Base-by-base conservation (phyloP, 805 yeast genomes). In the Nakazawaea peltata region DNA sequence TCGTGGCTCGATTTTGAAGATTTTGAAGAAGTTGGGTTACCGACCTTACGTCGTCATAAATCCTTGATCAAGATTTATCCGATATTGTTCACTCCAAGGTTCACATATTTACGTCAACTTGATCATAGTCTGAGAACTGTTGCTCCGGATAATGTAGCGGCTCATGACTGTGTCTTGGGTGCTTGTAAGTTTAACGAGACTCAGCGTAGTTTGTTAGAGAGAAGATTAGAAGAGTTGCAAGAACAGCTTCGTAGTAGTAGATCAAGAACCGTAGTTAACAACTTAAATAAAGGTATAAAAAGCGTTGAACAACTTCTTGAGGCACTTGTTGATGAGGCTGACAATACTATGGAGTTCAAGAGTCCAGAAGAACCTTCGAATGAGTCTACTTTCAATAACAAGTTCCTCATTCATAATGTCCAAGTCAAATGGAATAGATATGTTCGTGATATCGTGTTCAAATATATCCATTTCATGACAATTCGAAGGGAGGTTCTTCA, bases 401-500 rank as follows among this genome's bases (percentile, higher is more conserved):
- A 86, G 32, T 85, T 81, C 53, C 71, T 78, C 40, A 59, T 85
- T 16, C 87, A 86, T 45, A 74, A 80, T 37, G 66, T 85, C 53
- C 73, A 78, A 46, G 51, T 87, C 45, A 81, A 77, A 45, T 87
- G 96, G 95, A 80, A 82, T 53, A 77, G 81, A 41, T 50, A 60
- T 3, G 68, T 77, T 8, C 62, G 96, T 37, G 75, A 86, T 47
- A 59, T 72, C 10, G 58, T 85, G 30, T 69, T 72, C 50, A 69
- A 74, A 29, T 84, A 81, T 47, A 50, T 77, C 17, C 71, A 72
- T 38, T 59, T 69, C 30, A 53, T 73, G 22, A 66, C 63, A 9
- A 51, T 67, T 34, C 56, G 73, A 17, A 57, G 62, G 17, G 70
- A 72, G 9, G 55, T 62, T 22, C 44, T 58, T 1, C 63, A 61